These are phyloP conservation scores for Echeveria elegans DNA, from an alignment of 164 flowering plant genomes.

Conservation along the genomic window DNA sequence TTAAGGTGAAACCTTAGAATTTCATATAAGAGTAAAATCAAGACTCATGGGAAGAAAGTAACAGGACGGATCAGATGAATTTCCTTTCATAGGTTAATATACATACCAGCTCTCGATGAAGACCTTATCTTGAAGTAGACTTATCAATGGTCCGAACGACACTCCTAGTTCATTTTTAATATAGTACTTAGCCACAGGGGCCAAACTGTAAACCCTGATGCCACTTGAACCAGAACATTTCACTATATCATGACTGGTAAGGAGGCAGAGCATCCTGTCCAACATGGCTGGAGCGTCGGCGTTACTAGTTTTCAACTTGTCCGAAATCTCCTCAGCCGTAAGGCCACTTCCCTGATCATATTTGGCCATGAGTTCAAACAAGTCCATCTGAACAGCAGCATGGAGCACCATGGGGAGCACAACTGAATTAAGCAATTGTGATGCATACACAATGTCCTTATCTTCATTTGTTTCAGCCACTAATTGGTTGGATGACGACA, in stretches of 20 bases:
- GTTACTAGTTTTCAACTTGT: conserved; percentile 14
- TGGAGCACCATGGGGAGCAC: conserved; percentile 20
- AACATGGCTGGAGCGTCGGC: conserved; percentile 11
- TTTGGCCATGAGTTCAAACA: conserved; percentile 22
- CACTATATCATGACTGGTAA: conserved; percentile 9
- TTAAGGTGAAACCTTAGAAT: conserved; percentile 19
- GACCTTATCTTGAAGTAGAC: conserved; percentile 11
- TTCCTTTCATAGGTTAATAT: background rate
- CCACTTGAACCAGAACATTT: background rate
- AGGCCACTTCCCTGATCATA: conserved; percentile 6
- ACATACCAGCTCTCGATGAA: conserved; percentile 19
- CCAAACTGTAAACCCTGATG: background rate
- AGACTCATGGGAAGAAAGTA: background rate
- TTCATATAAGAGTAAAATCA: background rate
- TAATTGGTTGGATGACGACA: background rate
- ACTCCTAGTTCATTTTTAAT: background rate
- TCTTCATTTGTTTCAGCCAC: conserved; percentile 5
- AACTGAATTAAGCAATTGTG: conserved; percentile 9
- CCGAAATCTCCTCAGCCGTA: conserved; percentile 20
- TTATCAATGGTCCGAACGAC: conserved; percentile 15
- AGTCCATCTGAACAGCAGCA: conserved; percentile 21
- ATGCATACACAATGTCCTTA: conserved; percentile 10
- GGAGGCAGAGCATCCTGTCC: conserved; percentile 9
- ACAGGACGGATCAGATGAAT: background rate
- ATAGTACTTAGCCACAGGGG: background rate